Percentiles rank a stretch among this genome's conserved stretches.
Conservation (phyloP, 1,284 basidiomycete genomes). For the Sanguinoderma infundibulare region DNA sequence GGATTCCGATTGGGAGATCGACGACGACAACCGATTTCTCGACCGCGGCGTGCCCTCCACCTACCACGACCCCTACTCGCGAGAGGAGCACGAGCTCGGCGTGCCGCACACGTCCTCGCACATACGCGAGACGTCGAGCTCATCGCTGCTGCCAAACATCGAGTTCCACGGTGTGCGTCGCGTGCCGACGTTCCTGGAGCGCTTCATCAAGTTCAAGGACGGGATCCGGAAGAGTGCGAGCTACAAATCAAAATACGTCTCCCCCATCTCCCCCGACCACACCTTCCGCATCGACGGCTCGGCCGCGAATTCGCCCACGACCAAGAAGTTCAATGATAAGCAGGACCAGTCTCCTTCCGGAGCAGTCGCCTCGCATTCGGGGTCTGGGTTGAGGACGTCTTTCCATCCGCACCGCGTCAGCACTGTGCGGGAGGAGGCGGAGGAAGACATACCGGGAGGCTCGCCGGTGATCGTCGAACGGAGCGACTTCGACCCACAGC, state of each 20-base stretch:
- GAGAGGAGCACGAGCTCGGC: constrained; percentile 5
- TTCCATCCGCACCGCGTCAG: background rate
- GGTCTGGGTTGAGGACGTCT: background rate
- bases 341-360: too few species aligned
- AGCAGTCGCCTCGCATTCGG: background rate
- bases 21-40: constrained; percentile 12
- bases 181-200: constrained; percentile 22
- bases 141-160: constrained; percentile 18
- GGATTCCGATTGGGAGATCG: constrained; percentile 22
- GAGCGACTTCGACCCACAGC: background rate
- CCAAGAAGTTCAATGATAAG: background rate
- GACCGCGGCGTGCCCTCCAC: background rate
- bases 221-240: constrained; percentile 19
- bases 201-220: constrained; percentile 20
- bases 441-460: background rate
- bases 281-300: constrained; percentile 24
- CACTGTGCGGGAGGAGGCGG: background rate
- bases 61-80: constrained; percentile 13
- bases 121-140: constrained; percentile 13
- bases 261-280: constrained; percentile 13
- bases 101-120: constrained; percentile 17
- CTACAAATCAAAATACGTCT: constrained; percentile 21
- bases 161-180: constrained; percentile 6
- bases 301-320: background rate
- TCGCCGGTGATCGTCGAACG: background rate